Evolutionary conservation across 2,329 filamentous ascomycete genomes (phyloP).

Genomic region (Mycocentrospora acerina): DNA sequence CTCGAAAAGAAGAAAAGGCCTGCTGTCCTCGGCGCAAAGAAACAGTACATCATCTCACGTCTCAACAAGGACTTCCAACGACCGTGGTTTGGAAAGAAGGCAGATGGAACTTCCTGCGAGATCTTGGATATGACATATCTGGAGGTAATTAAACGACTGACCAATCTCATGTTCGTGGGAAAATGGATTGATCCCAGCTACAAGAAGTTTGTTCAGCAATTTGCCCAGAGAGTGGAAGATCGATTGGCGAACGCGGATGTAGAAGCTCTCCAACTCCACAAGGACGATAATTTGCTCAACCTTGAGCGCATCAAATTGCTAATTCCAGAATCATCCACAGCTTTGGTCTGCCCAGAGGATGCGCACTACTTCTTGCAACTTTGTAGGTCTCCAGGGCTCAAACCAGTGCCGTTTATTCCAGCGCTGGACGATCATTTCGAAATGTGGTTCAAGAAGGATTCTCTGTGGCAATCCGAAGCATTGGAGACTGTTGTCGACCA

Average conservation of each 20-base stretch:
- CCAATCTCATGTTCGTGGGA: constrained; percentile 88
- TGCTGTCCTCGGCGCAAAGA: constrained; percentile 82
- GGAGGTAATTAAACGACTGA: constrained; percentile 82
- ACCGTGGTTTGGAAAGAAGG: constrained; percentile 91
- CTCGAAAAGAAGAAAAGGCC: constrained; percentile 64
- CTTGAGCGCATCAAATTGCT: no score
- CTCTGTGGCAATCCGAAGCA: constrained; percentile 44
- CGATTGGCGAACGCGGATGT: no score
- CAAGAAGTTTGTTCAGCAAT: constrained; percentile 77
- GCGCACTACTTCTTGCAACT: constrained; percentile 32
- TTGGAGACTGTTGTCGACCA: constrained; percentile 39
- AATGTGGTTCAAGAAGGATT: constrained; percentile 46
- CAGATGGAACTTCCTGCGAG: constrained; percentile 76
- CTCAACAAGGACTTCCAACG: constrained; percentile 96
- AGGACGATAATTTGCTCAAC: no score
- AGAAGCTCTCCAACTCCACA: no score
- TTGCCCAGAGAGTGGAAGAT: constrained; percentile 62
- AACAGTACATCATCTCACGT: constrained; percentile 90
- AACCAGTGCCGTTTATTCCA: constrained; percentile 42
- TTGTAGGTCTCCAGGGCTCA: constrained; percentile 33
- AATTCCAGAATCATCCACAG: no score
- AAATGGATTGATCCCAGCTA: constrained; percentile 89
- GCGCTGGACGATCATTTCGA: constrained; percentile 41
- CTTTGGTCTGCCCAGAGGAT: background rate
- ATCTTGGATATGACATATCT: constrained; percentile 95